These are phyloP conservation scores for Leersia perrieri DNA, from an alignment of 176 grass and related monocot genomes.

Conservation along the genomic window DNA sequence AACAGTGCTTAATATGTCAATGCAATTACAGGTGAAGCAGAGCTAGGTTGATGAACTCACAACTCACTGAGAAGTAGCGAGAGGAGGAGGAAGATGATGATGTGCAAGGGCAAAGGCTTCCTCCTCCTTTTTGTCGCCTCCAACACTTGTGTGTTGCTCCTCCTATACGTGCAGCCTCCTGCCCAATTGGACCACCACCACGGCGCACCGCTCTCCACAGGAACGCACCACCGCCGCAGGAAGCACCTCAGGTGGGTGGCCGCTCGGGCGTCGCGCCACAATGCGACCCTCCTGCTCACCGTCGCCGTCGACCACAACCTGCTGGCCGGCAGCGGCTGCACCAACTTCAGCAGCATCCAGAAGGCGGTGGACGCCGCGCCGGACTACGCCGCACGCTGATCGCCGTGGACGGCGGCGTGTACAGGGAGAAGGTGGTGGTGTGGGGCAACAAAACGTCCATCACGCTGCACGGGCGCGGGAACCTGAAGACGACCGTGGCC, in stretches of 20 bases:
- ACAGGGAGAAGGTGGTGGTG: slow-evolving; percentile 78
- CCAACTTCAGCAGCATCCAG: slow-evolving; percentile 74
- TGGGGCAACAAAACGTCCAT: slow-evolving; percentile 65
- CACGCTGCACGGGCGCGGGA: slow-evolving; percentile 66
- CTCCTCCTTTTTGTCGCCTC: too few relatives aligned
- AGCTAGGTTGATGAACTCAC: too few relatives aligned
- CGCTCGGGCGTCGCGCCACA: slow-evolving; percentile 45
- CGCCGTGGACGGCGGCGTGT: slow-evolving; percentile 62
- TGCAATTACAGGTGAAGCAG: too few relatives aligned
- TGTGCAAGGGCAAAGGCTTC: too few relatives aligned
- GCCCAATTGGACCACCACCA: too few relatives aligned
- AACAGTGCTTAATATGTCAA: too few relatives aligned
- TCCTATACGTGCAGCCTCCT: too few relatives aligned
- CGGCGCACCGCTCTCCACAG: too few relatives aligned
- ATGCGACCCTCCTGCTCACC: slow-evolving; percentile 50
- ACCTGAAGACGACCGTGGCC: slow-evolving; percentile 50
- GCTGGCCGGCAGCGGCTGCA: slow-evolving; percentile 49
- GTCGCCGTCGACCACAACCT: slow-evolving; percentile 19
- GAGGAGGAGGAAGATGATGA: too few relatives aligned
- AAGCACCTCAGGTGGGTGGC: slow-evolving; percentile 45
- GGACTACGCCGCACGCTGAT: slow-evolving; percentile 57
- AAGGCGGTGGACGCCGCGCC: slow-evolving; percentile 67
- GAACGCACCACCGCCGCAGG: slow-evolving; percentile 31
- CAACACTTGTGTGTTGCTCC: too few relatives aligned
- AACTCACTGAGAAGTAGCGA: too few relatives aligned